Evolutionary conservation across 345 rosid species (phyloP).

Genomic region (Camelina hispida): DNA sequence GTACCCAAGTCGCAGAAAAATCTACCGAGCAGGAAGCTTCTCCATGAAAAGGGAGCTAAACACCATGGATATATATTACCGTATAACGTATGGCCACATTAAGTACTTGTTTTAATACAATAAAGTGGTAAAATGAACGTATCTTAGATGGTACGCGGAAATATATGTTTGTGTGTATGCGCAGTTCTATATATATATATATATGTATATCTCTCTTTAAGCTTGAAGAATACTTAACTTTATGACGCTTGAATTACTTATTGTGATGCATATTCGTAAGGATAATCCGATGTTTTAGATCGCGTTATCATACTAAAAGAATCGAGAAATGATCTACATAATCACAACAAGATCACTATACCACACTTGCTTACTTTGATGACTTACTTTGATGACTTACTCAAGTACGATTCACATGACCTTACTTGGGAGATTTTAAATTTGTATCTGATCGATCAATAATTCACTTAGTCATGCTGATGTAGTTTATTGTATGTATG

Average conservation of each 20-base stretch:
- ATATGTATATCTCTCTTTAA: not conserved
- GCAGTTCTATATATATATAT: not conserved
- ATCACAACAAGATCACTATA: not conserved
- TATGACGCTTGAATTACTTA: not conserved
- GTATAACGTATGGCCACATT: constrained; percentile 16
- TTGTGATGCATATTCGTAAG: not conserved
- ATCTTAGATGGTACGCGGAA: constrained; percentile 13
- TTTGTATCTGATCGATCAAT: not conserved
- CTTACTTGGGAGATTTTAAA: not conserved
- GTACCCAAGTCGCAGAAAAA: constrained; percentile 9
- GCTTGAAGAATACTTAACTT: not conserved
- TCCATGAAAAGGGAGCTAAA: constrained; percentile 8
- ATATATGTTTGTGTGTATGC: not conserved
- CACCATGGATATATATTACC: constrained; percentile 12
- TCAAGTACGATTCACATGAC: not conserved
- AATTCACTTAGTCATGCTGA: not conserved
- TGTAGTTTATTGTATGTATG: not conserved
- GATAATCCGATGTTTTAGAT: not conserved
- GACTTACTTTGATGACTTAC: too few species aligned
- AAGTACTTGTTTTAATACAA: constrained; percentile 15
- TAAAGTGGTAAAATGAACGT: constrained; percentile 13
- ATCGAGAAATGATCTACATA: not conserved
- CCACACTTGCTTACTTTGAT: not conserved
- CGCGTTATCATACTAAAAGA: not conserved
- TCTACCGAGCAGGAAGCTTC: constrained; percentile 16